These are phyloP conservation scores for Dendrobium officinale DNA, from an alignment of 106 monocot genomes.

Conservation along the genomic window DNA sequence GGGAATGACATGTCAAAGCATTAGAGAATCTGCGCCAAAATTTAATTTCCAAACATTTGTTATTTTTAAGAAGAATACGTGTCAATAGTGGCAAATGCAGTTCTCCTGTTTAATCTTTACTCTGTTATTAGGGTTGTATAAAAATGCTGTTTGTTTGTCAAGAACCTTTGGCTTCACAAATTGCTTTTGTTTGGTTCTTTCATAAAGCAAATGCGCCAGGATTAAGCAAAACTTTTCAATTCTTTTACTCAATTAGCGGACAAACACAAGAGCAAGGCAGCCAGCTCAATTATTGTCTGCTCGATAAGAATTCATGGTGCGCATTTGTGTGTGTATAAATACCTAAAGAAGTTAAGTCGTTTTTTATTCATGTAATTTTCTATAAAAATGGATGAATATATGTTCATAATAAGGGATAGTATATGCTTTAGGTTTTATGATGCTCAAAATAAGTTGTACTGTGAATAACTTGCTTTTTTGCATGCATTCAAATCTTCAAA, in stretches of 20 bases:
- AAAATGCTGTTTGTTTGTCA: neutral
- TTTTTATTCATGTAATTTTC: no score
- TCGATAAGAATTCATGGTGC: neutral
- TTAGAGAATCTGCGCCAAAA: neutral
- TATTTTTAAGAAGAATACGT: neutral
- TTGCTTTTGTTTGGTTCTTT: no score
- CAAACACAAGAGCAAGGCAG: neutral
- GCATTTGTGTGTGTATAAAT: neutral
- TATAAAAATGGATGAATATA: no score
- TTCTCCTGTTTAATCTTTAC: neutral
- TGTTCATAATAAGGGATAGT: no score
- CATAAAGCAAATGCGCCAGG: no score
- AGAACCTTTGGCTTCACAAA: neutral
- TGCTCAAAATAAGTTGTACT: no score
- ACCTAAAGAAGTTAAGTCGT: neutral
- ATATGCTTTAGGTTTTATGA: no score
- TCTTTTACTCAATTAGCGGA: neutral
- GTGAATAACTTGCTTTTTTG: no score
- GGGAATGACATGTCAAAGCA: neutral
- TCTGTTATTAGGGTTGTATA: neutral
- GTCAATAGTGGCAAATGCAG: neutral
- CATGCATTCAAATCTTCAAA: no score
- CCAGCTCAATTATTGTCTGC: no score
- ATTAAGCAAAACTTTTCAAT: no score
- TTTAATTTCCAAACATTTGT: neutral